Base-by-base conservation (phyloP, 2,329 filamentous ascomycete species). In the Fusarium pilosicola region DNA sequence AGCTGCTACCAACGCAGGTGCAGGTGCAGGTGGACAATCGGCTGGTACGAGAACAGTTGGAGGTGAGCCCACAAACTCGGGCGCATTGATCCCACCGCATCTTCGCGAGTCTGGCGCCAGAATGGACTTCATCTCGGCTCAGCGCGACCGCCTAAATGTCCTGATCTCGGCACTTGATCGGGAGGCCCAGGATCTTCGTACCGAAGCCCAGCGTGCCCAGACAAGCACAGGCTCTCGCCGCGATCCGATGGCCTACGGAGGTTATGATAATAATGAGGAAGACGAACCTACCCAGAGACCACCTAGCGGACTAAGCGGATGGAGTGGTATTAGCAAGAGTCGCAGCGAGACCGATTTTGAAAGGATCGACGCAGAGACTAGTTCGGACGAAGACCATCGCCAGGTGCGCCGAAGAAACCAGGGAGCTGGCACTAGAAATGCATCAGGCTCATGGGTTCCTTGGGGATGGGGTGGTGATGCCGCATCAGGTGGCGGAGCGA, bases 261-360 rank as follows among this genome's bases (percentile, higher is more conserved):
- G 77, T 58, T 73, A 76, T 52, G 74, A 75, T 34, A 80, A 77
- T 24, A 74, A 74, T 30, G 83, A 79, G 22, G 79, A 80, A 44
- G 80, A 82, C 7, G 80, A 80, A 22, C 76, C 78, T 26, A 77
- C 81, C 7, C 82, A 86, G 70, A 83, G 87, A 58, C 85, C 83
- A 36, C 81, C 85, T 68, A 85, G 85, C 80, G 85, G 87, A n/a
- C 81, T 86, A 52, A 86, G 85, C 74, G 81, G 81, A 57, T 82
- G 82, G 76, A 88, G 87, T 70, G 90, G 86, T 7, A 83, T 97
- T 77, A 92, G 90, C 77, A 96, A 96, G 84, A 96, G 93, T 79
- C 91, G 91, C 73, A 97, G 94, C 81, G 95, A 97, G 80, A 90
- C 89, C 26, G 96, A 97, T 76, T 98, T 98, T 79, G 95, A 97